Evolutionary conservation across 2,329 filamentous ascomycete species (phyloP), one percentile per base, ranked within the genome.

Genomic region (Claviceps sp.): DNA sequence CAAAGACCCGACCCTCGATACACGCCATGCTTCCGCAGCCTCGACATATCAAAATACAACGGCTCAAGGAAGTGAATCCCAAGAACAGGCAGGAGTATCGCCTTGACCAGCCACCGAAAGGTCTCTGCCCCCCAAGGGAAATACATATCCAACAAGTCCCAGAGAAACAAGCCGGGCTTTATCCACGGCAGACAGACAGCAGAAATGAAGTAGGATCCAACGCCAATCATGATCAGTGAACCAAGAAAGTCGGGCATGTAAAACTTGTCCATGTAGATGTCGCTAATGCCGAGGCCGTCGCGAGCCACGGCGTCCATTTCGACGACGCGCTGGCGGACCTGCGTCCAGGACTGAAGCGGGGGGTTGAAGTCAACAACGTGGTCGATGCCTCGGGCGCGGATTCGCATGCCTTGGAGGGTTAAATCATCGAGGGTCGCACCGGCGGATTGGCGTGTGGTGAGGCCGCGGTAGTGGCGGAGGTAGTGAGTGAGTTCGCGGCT

Each of bases 401-500:
- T 78, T 60, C 91, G 73, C 68, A 96, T 76, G 56, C 75, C 66
- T 39, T 73, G 66, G 53, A 88, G 74, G 37, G 75, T 73, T 55
- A 95, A 73, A 64, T 89, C 83, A 51, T 74, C 71, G 57, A 95
- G 72, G 19, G 72, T 70, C 53, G 77, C 70, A 48, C 51, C 47
- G 26, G 84, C 76, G 48, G 75, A 69, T 14, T 52, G 51, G 54
- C 70, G 66, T 7, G 75, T 62, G 16, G 82, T 76, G 45, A 87
- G 71, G 16, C 73, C 66, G 63, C 72, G 74, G 71, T 82, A 89
- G 66, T 89, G 79, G 57, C 82, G 82, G n/a, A 94, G 78, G 68
- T 90, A 95, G 63, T 85, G 77, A 53, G 78, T 71, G 48, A 95
- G 80, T 53, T 88, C 87, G 59, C 80, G 76, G 50, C 76, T 72